phyloP scores from a whole-genome alignment of 768 basidiomycete species.

The Asterophora parasitica region DNA sequence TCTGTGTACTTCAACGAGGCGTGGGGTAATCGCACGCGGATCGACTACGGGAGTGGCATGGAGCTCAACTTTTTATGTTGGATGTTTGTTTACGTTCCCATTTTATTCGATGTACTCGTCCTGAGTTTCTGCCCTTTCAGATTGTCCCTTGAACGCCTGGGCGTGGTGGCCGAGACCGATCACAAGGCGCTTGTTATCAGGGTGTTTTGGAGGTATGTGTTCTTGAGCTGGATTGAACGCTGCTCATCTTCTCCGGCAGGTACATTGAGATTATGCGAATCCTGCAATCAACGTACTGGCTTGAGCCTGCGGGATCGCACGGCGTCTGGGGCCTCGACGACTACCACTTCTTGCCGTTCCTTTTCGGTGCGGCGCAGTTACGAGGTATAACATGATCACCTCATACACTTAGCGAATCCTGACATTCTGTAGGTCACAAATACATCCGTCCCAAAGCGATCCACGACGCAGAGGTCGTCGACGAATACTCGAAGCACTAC shows the following conservation, averaged over 20 bases:
- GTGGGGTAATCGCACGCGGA: slow-evolving; percentile 89
- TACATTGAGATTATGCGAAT: slow-evolving; percentile 80
- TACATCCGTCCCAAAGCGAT: slow-evolving; percentile 90
- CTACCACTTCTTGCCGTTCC: slow-evolving; percentile 92
- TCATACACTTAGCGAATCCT: neutral
- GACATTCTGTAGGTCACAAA: slow-evolving; percentile 60
- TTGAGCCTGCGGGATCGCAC: slow-evolving; percentile 98
- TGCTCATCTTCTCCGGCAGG: slow-evolving; percentile 46
- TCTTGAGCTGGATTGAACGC: neutral
- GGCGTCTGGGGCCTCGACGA: slow-evolving; percentile 98
- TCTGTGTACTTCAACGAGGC: slow-evolving; percentile 77
- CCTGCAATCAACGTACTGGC: slow-evolving; percentile 92
- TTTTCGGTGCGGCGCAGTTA: slow-evolving; percentile 82
- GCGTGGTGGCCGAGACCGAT: slow-evolving; percentile 59
- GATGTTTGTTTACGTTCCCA: slow-evolving; percentile 55
- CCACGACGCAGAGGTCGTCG: slow-evolving; percentile 85
- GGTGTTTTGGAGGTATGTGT: slow-evolving; percentile 81
- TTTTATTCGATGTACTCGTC: neutral
- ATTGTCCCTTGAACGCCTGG: slow-evolving; percentile 72
- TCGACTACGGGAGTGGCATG: slow-evolving; percentile 99
- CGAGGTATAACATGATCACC: slow-evolving; percentile 33
- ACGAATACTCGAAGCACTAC: slow-evolving; percentile 88
- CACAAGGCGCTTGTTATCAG: slow-evolving; percentile 70
- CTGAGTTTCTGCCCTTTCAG: slow-evolving; percentile 33
- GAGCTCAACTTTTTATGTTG: slow-evolving; percentile 96